These are phyloP conservation scores for Cymodocea nodosa DNA, from an alignment of 116 monocot species.

Conservation along the genomic window DNA sequence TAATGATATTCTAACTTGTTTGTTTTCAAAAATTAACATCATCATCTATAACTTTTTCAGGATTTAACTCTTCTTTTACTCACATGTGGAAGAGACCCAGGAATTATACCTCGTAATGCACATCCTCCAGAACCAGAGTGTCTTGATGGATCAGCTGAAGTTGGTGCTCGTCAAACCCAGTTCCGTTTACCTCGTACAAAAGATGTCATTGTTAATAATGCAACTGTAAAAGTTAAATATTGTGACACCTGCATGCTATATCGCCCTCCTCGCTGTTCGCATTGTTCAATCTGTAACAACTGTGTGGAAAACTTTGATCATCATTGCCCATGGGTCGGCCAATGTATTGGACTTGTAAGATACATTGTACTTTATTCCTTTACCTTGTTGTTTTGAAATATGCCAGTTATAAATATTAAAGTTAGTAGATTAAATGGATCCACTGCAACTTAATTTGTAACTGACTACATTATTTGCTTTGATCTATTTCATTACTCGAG, in stretches of 20 bases:
- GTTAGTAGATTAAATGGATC: no score
- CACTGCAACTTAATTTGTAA: no score
- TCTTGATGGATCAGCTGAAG: constrained; percentile 23
- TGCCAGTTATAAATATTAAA: no score
- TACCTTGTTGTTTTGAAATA: no score
- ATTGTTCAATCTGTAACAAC: constrained; percentile 78
- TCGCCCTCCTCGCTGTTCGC: constrained; percentile 67
- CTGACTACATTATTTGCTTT: no score
- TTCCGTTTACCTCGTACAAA: constrained; percentile 47
- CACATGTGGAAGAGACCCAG: constrained; percentile 67
- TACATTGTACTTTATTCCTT: neutral
- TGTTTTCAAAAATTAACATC: neutral
- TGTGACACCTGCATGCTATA: constrained; percentile 84
- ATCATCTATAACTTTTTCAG: constrained; percentile 15
- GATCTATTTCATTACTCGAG: no score
- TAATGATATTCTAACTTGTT: neutral
- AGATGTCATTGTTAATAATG: constrained; percentile 49
- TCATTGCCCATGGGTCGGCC: constrained; percentile 88
- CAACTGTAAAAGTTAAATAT: constrained; percentile 58
- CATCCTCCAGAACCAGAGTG: constrained; percentile 65
- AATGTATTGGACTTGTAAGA: constrained; percentile 80
- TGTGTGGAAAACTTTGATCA: constrained; percentile 78
- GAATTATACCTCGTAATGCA: constrained; percentile 59
- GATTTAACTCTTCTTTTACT: constrained; percentile 52
- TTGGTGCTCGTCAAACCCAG: constrained; percentile 30